Base-by-base conservation (phyloP, 1,139 yeast species). In the Blastobotrys indianensis region DNA sequence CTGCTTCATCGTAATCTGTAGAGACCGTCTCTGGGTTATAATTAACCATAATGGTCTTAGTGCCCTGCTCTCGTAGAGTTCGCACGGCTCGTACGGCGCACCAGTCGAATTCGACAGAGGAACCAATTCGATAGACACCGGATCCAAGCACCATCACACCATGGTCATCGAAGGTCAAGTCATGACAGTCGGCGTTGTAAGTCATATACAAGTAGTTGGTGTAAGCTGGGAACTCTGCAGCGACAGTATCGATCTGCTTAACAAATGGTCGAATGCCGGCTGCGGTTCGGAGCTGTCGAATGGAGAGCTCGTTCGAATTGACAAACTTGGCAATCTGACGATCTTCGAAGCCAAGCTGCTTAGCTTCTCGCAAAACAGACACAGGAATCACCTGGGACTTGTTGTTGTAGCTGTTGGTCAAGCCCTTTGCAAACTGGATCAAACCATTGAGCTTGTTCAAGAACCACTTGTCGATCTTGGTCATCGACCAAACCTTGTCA, bases 1-100 rank as follows among this genome's bases (percentile, higher is more conserved):
- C 98, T 54, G 95, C 97, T 72, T 92, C 98, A 66, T 92, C 98
- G 66, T 87, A 92, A 72, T 92, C 98, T 39, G 98, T 92, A 15
- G 96, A 86, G 38, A 92, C 98, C 36, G 98, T 92, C 73, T 92
- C 98, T 44, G 98, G 98, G 71, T 92, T 92, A 73, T 92, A 92
- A 75, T 92, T 92, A 65, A 92, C 80, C 97, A 92, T 92, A 63
- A 92, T 83, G 32, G 98, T 92, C 76, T 88, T 92, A 65, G 79
- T 74, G 49, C 90, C 90, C 64, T 80, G 79, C 55, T 85, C 86
- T 62, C 98, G 81, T 64, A 92, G 76, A 38, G 98, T 87, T 73
- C 98, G 82, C 55, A 88, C 94, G 46, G 98, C 94, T 54, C 94
- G 77, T 48, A 86, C 96, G 41, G 95, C 95, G 77, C 96, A 86